Base-by-base conservation (phyloP, 2,329 filamentous ascomycete genomes). In the Stachybotrys elegans region DNA sequence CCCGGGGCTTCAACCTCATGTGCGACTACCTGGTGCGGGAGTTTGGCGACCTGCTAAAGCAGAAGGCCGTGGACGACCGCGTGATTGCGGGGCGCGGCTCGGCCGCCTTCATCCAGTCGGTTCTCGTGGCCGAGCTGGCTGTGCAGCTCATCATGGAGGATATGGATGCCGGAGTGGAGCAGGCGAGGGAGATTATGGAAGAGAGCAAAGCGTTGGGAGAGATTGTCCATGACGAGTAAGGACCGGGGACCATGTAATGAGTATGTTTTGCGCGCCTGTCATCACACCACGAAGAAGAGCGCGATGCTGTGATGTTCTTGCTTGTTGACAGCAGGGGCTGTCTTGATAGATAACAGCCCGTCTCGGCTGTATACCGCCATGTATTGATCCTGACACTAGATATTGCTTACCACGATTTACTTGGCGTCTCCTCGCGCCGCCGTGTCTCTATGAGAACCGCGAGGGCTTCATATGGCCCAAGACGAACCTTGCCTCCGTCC, bases 51-150 rank as follows among this genome's bases (percentile, higher is more conserved):
- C 62, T 78, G 48, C 64, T 92, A 22, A 80, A 84, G 46, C 71
- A 76, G 51, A 73, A 78, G 43, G 79, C 84, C 2, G 69, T 81
- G 14, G 70, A 75, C 42, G 86, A 92, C 57, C 67, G 71, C 14
- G 69, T 88, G 16, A 78, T 91, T 46, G 77, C 83, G 13, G 77
- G 78, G 1, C 73, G 84, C 23, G 84, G 86, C 2, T 75, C 83
- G 27, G 79, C 79, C 5, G 76, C 75, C 20, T 92, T 84, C 54
- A 79, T 90, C 3, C 84, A 90, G 62, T 72, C 75, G 1, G 87
- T 92, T 2, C 67, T 95, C 48, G 86, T 94, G 20, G 86, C 88
- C 0, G 90, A 95, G 60, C 58, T 81, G 51, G 70, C 75, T 20
- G 67, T 75, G 27, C 67, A 63, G 47, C 62, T 82, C 42, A 77